Evolutionary conservation across 768 basidiomycete genomes (phyloP).

Genomic region (Mycena epipterygia): DNA sequence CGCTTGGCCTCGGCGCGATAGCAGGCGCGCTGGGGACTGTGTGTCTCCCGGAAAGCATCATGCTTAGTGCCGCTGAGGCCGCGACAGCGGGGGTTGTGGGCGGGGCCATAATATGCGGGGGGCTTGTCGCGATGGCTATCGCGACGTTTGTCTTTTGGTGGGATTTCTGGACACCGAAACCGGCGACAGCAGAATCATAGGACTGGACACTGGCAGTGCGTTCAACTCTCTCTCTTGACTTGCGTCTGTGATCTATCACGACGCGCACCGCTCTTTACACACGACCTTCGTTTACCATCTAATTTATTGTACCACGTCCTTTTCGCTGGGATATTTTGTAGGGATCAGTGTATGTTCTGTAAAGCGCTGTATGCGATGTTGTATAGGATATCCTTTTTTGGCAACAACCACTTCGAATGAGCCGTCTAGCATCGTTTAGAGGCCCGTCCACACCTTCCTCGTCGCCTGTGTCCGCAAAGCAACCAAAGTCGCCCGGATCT

Average conservation of each 20-base stretch:
- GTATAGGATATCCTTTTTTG: neutral
- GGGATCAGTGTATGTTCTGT: too few species aligned
- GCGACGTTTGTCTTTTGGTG: constrained; percentile 37
- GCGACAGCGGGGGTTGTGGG: constrained; percentile 52
- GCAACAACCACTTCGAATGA: constrained; percentile 23
- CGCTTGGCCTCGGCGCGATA: constrained; percentile 43
- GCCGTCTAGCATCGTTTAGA: constrained; percentile 81
- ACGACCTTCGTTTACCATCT: constrained; percentile 14
- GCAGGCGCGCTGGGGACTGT: constrained; percentile 51
- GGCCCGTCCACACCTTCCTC: constrained; percentile 84
- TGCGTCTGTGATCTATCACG: neutral
- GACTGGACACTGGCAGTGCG: neutral
- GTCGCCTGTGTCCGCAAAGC: constrained; percentile 66
- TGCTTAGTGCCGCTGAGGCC: constrained; percentile 45
- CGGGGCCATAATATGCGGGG: constrained; percentile 42
- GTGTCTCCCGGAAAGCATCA: constrained; percentile 41
- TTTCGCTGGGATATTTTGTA: neutral
- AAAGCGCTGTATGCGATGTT: too few species aligned
- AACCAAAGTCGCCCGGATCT: constrained; percentile 55
- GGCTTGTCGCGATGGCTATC: constrained; percentile 25
- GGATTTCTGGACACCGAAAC: constrained; percentile 9
- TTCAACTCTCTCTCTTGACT: neutral
- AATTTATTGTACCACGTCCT: constrained; percentile 16
- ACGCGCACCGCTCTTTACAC: constrained; percentile 2
- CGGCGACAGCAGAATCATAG: neutral